Evolutionary conservation across 805 yeast species (phyloP).

Genomic region (Saccharomycopsis sp.): DNA sequence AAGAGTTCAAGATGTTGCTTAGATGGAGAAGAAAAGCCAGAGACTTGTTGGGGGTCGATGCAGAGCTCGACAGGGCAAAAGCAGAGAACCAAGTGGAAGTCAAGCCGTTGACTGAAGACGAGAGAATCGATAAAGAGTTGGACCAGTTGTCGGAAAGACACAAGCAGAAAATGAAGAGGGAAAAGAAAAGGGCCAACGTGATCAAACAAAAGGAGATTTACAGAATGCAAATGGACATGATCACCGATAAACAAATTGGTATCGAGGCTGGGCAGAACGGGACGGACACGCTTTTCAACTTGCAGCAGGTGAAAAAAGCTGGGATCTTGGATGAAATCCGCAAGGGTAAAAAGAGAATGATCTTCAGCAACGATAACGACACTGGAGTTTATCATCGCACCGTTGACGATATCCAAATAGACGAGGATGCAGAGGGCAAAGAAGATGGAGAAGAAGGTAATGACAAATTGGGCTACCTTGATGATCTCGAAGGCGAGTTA

Average conservation of each 20-base stretch:
- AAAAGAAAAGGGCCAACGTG: conserved; percentile 75
- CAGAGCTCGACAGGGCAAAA: conserved; percentile 39
- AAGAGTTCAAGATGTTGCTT: conserved; percentile 77
- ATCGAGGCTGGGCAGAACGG: conserved; percentile 82
- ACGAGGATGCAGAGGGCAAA: conserved; percentile 27
- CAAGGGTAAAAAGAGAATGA: conserved; percentile 63
- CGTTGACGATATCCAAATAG: conserved; percentile 48
- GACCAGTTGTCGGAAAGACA: conserved; percentile 64
- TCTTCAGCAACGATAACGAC: conserved; percentile 53
- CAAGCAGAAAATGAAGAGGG: conserved; percentile 62
- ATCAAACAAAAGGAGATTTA: conserved; percentile 75
- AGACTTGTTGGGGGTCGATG: conserved; percentile 57
- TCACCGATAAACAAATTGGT: conserved; percentile 88
- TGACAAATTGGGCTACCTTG: conserved; percentile 43
- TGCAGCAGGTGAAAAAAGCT: conserved; percentile 78
- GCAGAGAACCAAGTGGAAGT: conserved; percentile 37
- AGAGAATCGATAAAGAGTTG: conserved; percentile 78
- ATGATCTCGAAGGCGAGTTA: conserved; percentile 70
- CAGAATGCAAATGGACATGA: conserved; percentile 94
- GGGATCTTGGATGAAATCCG: conserved; percentile 69
- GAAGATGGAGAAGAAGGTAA: conserved; percentile 23
- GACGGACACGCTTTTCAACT: conserved; percentile 62
- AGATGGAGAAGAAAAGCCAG: conserved; percentile 88
- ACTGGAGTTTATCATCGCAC: conserved; percentile 50
- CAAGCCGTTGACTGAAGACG: conserved; percentile 76